These are phyloP conservation scores for Plasmodium gonderi DNA, from an alignment of 169 alveolate species.

Conservation along the genomic window DNA sequence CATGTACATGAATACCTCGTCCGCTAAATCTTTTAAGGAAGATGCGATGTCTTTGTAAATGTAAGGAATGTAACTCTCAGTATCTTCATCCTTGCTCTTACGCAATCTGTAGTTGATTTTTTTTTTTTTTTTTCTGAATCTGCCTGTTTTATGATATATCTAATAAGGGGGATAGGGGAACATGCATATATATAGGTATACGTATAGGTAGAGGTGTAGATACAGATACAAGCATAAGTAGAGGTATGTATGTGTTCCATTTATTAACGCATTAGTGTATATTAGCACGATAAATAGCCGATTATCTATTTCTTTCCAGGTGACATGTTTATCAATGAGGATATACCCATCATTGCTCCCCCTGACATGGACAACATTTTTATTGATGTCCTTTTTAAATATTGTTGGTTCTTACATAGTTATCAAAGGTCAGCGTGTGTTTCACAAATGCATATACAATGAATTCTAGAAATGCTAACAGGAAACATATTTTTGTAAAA, in stretches of 20 bases:
- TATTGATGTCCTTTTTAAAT: neutral
- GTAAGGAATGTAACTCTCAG: conserved; percentile 48
- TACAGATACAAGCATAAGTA: no score
- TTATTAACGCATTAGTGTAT: no score
- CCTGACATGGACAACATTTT: neutral
- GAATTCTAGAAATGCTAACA: neutral
- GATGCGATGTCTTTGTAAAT: conserved; percentile 71
- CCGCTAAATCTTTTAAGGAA: conserved; percentile 53
- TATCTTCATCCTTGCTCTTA: conserved; percentile 61
- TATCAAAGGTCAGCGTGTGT: neutral
- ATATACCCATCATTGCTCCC: neutral
- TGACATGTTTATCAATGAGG: neutral
- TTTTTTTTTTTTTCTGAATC: conserved; percentile 45
- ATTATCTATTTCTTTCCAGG: neutral
- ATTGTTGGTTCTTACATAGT: conserved; percentile 21
- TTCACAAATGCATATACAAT: conserved; percentile 42
- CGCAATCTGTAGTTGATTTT: neutral
- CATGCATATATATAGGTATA: neutral
- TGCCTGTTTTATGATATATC: conserved; percentile 49
- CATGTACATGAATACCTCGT: conserved; percentile 27
- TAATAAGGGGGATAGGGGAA: neutral
- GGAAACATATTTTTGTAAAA: conserved; percentile 11
- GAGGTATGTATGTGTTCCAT: no score
- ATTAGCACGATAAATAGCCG: no score
- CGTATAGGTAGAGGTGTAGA: no score